Conservation (phyloP, 2,329 filamentous ascomycete species). For the Clathrospora elynae region DNA sequence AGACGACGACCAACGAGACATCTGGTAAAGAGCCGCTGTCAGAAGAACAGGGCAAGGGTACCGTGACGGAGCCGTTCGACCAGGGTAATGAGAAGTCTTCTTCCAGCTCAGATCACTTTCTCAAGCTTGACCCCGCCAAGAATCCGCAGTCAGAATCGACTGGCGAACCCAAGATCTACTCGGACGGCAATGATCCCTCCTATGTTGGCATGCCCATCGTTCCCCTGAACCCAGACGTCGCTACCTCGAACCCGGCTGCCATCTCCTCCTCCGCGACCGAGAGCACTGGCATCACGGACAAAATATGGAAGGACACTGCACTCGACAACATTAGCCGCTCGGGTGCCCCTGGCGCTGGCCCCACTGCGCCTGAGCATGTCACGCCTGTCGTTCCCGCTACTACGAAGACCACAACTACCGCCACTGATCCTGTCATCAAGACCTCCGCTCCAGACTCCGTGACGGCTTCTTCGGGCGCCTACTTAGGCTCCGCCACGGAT, state of each 20-base stretch:
- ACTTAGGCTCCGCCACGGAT: constrained; percentile 19
- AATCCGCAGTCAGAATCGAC: constrained; percentile 9
- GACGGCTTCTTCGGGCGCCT: constrained; percentile 11
- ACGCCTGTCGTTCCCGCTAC: constrained; percentile 12
- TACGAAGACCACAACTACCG: constrained; percentile 8
- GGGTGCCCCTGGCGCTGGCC: constrained; percentile 29
- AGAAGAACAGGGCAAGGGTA: constrained; percentile 70
- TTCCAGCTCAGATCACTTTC: constrained; percentile 18
- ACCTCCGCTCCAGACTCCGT: constrained; percentile 20
- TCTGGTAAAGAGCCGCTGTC: constrained; percentile 70
- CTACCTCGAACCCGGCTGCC: constrained; percentile 24
- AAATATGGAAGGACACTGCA: constrained; percentile 36
- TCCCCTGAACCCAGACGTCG: constrained; percentile 25
- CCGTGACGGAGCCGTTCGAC: constrained; percentile 75
- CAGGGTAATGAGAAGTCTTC: constrained; percentile 63
- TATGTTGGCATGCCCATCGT: constrained; percentile 23
- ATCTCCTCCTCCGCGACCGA: constrained; percentile 32
- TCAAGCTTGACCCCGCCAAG: constrained; percentile 22
- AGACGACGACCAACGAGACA: constrained; percentile 44
- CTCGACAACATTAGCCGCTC: constrained; percentile 33
- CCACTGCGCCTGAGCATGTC: constrained; percentile 19
- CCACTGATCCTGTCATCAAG: constrained; percentile 16
- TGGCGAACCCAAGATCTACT: constrained; percentile 17
- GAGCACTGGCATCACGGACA: constrained; percentile 38
- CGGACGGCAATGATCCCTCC: constrained; percentile 20